Percentiles rank a stretch among this genome's conserved stretches.
Evolutionary conservation across 805 yeast genomes (phyloP).

Genomic region (Lipomyces spencermartinsiae): DNA sequence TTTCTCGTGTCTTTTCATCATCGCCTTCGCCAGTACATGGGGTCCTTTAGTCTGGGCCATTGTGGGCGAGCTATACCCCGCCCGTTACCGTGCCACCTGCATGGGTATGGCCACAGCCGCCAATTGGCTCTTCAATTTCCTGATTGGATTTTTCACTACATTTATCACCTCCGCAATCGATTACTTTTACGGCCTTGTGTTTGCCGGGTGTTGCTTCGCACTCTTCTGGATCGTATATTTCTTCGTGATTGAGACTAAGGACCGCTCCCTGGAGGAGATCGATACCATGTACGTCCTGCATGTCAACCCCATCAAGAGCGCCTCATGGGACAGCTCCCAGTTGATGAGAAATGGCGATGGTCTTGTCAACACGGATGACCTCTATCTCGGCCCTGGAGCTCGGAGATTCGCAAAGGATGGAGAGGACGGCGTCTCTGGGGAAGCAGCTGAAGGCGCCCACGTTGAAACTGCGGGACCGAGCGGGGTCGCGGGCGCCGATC

Average conservation of each 20-base stretch:
- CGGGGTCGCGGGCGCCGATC: background rate
- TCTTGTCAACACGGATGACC: conserved; percentile 4
- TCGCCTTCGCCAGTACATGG: conserved; percentile 83
- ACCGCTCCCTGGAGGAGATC: conserved; percentile 64
- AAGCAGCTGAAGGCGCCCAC: background rate
- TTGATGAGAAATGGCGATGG: conserved; percentile 9
- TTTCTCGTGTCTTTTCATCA: conserved; percentile 64
- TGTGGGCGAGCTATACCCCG: conserved; percentile 68
- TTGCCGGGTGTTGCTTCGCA: conserved; percentile 57
- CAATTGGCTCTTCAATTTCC: conserved; percentile 64
- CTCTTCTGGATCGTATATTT: conserved; percentile 64
- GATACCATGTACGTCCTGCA: conserved; percentile 52
- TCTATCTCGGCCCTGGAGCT: background rate
- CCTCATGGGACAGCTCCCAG: conserved; percentile 10
- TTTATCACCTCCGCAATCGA: conserved; percentile 61
- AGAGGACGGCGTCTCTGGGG: background rate
- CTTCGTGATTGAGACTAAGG: conserved; percentile 67
- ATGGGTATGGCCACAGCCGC: conserved; percentile 59
- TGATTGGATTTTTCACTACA: conserved; percentile 63
- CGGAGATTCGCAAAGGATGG: background rate
- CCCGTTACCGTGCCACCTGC: conserved; percentile 66
- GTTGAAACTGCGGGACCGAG: conserved; percentile 2
- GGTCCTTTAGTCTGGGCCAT: conserved; percentile 80
- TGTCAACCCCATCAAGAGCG: conserved; percentile 16
- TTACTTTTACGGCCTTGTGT: conserved; percentile 55